phyloP scores from a whole-genome alignment of 2,329 filamentous ascomycete species.

The Ascochyta lentis region DNA sequence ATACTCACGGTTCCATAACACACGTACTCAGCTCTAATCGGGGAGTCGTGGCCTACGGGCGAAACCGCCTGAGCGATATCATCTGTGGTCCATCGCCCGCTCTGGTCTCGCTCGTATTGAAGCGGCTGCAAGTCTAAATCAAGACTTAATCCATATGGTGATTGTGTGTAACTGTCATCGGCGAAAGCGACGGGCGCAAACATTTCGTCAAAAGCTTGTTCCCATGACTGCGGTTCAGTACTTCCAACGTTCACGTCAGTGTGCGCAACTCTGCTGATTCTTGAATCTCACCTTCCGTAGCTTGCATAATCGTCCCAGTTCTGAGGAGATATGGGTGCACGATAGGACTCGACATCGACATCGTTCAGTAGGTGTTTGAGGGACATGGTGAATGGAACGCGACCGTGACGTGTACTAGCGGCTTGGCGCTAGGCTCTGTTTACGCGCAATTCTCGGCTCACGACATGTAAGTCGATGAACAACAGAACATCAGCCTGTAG shows the following conservation, averaged over 20 bases:
- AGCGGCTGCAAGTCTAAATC: conserved; percentile 7
- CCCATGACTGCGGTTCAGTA: conserved; percentile 24
- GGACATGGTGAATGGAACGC: conserved; percentile 18
- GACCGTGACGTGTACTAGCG: background rate
- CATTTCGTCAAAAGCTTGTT: conserved; percentile 18
- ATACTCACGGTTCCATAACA: background rate
- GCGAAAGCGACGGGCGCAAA: conserved; percentile 4
- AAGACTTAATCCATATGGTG: background rate
- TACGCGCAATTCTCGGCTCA: too few relatives aligned
- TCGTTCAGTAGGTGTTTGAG: conserved; percentile 35
- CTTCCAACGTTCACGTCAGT: background rate
- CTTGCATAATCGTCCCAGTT: conserved; percentile 16
- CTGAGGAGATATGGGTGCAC: background rate
- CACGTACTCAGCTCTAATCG: background rate
- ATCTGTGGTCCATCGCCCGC: conserved; percentile 23
- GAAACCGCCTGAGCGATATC: background rate
- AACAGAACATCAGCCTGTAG: too few relatives aligned
- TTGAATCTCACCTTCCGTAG: conserved; percentile 9
- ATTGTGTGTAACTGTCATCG: background rate
- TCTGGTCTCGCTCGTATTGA: conserved; percentile 19
- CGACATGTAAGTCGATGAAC: too few relatives aligned
- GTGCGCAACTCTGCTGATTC: background rate
- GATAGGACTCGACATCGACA: conserved; percentile 13
- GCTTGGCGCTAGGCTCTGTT: background rate
- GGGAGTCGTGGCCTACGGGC: conserved; percentile 2